Evolutionary conservation across 139 green algal genomes (phyloP), one percentile per base, ranked within the genome.

Genomic region (Chlorella ohadii): DNA sequence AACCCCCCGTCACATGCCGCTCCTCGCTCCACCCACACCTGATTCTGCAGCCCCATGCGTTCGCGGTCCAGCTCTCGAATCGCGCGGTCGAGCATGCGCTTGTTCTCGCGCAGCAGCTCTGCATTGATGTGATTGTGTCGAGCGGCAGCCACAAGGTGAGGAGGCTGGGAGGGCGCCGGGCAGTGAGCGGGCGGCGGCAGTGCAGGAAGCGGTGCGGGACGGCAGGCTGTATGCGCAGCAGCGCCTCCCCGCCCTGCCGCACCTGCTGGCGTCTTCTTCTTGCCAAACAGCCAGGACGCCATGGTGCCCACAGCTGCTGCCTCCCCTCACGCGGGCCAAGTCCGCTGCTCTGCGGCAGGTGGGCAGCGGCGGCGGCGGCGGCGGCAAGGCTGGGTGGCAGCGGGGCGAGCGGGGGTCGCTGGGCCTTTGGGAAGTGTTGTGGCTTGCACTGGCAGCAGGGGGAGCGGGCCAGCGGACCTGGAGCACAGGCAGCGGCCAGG

Each of bases 41-140:
- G 51, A 13, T 78, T 90, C 72, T 96, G 91, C 72, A 98, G 81
- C 33, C 72, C 79, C 73, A 82, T 93, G 22, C 94, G 76, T 82
- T 98, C 94, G 1, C 94, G 78, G 88, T 99, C 97, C 51, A 99
- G 88, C 68, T 99, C 97, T 1, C 97, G 92, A 56, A 99, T 99
- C n/a, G 96, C 94, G 36, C 95, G 95, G 91, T 99, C 97, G 33
- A 99, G 90, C 91, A 97, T 95, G 4, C 97, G 94, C 90, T 99
- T 99, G 87, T 99, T 99, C 79, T 99, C 97, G 31, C 97, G 89
- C 84, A 99, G 90, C 66, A 99, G 81, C 87, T 99, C 97, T 98
- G 92, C n/a, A n/a, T n/a, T n/a, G n/a, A n/a, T n/a, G n/a, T n/a
- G n/a, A n/a, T n/a, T n/a, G n/a, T n/a, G n/a, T n/a, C n/a, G n/a